Evolutionary conservation across 2,329 filamentous ascomycete species (phyloP), one percentile per base, ranked within the genome.

Genomic region (Diaporthe sp.): DNA sequence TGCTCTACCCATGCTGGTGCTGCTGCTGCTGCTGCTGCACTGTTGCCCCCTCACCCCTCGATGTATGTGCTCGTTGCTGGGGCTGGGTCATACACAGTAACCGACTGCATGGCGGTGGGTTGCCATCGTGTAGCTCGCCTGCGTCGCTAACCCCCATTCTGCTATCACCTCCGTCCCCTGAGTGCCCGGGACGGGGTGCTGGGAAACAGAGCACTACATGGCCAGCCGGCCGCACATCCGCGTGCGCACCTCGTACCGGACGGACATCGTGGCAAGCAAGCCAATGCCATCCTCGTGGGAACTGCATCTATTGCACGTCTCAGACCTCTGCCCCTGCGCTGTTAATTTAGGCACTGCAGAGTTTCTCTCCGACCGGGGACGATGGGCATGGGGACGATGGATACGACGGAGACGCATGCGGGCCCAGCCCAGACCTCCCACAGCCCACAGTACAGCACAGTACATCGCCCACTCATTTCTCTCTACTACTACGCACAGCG

Each of bases 91-190:
- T 64, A 30, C 33, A 30, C 58, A 64, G 40, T 45, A n/a, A 42
- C 42, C 40, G 60, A 33, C 61, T 52, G 30, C 61, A 67, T 52
- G 61, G 61, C 33, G 64, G 64, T 35, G 64, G 64, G 45, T 38
- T 52, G 22, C 64, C 64, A 67, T 72, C 57, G 40, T 67, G 73
- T 74, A 58, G 68, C 73, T 58, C 68, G n/a, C n/a, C 47, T 67
- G 58, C 58, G 40, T 71, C 52, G 68, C 68, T 66, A 72, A 28
- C 42, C 73, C 73, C 40, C 61, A 74, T 55, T 55, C 58, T 71
- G 73, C 45, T 38, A 72, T 72, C 58, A 72, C 30, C 33, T 38
- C 70, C 71, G 71, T 67, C 57, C 58, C 71, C 47, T 42, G 71
- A 47, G 28, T 15, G 13, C 69, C n/a, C 28, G 33, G 30, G 55